phyloP scores from a whole-genome alignment of 2,329 filamentous ascomycete genomes.

The Septoria linicola region DNA sequence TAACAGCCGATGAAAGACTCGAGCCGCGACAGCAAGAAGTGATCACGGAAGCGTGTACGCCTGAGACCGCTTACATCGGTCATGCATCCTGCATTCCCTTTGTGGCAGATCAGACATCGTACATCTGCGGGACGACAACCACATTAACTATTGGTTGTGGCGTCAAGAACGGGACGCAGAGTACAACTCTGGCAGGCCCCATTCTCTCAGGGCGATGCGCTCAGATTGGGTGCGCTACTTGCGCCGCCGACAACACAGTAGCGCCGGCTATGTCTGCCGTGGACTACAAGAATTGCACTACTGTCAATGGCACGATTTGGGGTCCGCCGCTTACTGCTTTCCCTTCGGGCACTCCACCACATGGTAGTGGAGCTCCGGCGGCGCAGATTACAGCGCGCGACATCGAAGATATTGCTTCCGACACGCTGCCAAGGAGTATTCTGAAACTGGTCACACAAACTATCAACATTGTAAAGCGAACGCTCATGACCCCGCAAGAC shows the following conservation, averaged over 20 bases:
- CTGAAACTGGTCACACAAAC: background rate
- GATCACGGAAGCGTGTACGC: conserved; percentile 5
- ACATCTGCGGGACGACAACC: conserved; percentile 5
- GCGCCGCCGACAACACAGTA: background rate
- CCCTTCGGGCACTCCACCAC: background rate
- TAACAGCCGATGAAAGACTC: no score
- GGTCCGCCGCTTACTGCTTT: background rate
- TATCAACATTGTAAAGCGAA: conserved; percentile 1
- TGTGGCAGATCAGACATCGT: conserved; percentile 1
- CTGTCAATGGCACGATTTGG: conserved; percentile 1
- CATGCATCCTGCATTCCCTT: conserved; percentile 8
- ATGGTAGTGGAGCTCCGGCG: background rate
- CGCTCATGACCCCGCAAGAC: conserved; percentile 1
- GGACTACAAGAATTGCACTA: conserved; percentile 7
- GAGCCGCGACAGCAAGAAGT: conserved; percentile 2
- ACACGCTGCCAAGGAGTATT: background rate
- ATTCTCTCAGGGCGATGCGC: conserved; percentile 13
- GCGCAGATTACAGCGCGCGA: background rate
- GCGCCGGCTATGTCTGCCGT: background rate
- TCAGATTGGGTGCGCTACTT: conserved; percentile 5
- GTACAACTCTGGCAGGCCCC: background rate
- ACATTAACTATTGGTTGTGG: conserved; percentile 7
- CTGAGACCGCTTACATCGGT: background rate
- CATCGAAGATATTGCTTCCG: background rate
- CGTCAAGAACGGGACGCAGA: conserved; percentile 1